Evolutionary conservation across 192 early-diverging fungal species (phyloP), one percentile per base, ranked within the genome.

Genomic region (Rhizoclosmatium globosum): DNA sequence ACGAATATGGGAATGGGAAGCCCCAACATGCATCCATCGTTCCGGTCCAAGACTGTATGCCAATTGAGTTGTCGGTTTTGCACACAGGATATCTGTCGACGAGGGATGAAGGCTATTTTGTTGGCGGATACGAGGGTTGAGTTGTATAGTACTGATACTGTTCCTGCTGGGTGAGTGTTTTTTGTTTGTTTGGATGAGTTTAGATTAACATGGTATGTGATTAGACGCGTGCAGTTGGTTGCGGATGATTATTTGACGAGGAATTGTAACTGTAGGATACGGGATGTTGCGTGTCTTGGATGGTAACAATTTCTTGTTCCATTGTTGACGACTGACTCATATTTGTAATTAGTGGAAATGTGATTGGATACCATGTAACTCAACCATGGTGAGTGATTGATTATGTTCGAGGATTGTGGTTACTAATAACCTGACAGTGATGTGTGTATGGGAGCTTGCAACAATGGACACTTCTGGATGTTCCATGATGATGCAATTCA

Each of bases 391-490:
- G 41, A 56, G 47, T 1, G n/a, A 3, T 0, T 19, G 19, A 65
- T 23, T 21, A 38, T 1, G 50, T 61, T 17, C 15, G 9, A n/a
- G 9, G 15, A 56, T 43, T 43, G 31, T 4, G 1, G 41, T 17
- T 65, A 48, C 41, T 96, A 23, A n/a, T 39, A 90, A n/a, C n/a
- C n/a, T n/a, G n/a, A n/a, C n/a, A n/a, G 97, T 77, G 83, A 91
- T 45, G 85, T 87, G 17, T 98, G 97, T 77, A 85, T 98, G 64
- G 91, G 93, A 59, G 91, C 95, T 31, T 94, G 94, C 80, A 96
- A 98, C 85, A 98, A 98, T 81, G 97, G 97, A 0, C 96, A 98
- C 79, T 96, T 95, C 83, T 98, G 95, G 95, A 98, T 98, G 96
- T 98, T 98, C 81, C 89, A 93, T 48, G 92, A 91, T 0, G 92